Evolutionary conservation across 768 basidiomycete species (phyloP).

Genomic region (Leccinum uliginosum): DNA sequence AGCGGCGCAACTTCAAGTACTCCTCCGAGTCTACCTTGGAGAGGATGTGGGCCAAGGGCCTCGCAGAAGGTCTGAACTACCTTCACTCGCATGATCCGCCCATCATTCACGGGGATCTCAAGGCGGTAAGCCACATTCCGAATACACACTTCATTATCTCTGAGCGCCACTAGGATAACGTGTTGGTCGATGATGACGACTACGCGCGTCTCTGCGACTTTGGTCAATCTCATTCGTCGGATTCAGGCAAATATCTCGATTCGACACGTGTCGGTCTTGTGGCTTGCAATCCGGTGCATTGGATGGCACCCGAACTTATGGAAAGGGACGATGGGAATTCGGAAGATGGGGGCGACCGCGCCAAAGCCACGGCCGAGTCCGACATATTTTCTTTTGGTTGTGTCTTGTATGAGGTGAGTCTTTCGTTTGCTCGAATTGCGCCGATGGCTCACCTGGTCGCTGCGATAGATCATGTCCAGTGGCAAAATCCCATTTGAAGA

Average conservation of each 20-base stretch:
- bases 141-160: not conserved
- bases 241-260: conserved; percentile 23
- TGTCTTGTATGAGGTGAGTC: conserved; percentile 28
- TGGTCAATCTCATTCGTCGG: conserved; percentile 23
- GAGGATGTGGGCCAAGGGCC: conserved; percentile 8
- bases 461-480: conserved; percentile 17
- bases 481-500: conserved; percentile 14
- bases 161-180: conserved; percentile 20
- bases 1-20: not conserved
- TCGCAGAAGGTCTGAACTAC: conserved; percentile 21
- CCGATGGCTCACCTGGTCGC: not conserved
- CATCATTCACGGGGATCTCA: conserved; percentile 40
- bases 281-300: conserved; percentile 6
- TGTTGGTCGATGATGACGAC: conserved; percentile 13
- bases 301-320: conserved; percentile 29
- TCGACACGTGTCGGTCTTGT: conserved; percentile 17
- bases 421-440: not conserved
- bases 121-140: conserved; percentile 25
- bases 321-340: too few species aligned
- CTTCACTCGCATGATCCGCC: conserved; percentile 24
- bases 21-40: conserved; percentile 3
- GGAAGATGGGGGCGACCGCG: not conserved
- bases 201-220: conserved; percentile 25
- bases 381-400: conserved; percentile 29
- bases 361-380: conserved; percentile 10